phyloP scores from a whole-genome alignment of 129 eudicot species.

The carrot (Daucus carota) region DNA sequence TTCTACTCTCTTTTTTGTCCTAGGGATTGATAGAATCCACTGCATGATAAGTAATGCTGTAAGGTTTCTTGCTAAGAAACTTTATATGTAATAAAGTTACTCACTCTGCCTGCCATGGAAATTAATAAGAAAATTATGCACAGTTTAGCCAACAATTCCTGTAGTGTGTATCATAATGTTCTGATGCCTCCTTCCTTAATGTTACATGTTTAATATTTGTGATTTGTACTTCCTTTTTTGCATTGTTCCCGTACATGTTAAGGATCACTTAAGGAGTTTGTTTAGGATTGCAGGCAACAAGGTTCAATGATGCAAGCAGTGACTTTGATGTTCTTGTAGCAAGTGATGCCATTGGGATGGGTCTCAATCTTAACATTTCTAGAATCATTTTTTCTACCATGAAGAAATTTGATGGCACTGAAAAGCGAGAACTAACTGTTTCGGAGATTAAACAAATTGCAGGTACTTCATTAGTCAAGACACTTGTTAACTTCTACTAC shows the following conservation, averaged over 20 bases:
- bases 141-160: background rate
- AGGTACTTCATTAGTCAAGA: constrained; percentile 29
- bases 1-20: background rate
- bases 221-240: constrained; percentile 9
- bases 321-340: constrained; percentile 98
- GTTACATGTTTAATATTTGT: no score
- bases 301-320: constrained; percentile 84
- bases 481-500: constrained; percentile 4
- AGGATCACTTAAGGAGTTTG: constrained; percentile 20
- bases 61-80: background rate
- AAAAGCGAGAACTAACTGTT: constrained; percentile 62
- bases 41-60: background rate
- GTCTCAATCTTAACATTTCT: constrained; percentile 89
- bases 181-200: no score
- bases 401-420: constrained; percentile 76
- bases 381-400: constrained; percentile 81
- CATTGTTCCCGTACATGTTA: constrained; percentile 7
- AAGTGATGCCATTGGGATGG: constrained; percentile 99
- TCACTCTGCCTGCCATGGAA: background rate
- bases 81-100: background rate
- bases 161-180: background rate
- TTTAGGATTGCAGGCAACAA: constrained; percentile 81
- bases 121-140: background rate
- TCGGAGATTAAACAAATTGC: constrained; percentile 96
- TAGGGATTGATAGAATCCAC: background rate